Conservation (phyloP, 2,329 filamentous ascomycete species). For the Rhexocercosporidium sp. region DNA sequence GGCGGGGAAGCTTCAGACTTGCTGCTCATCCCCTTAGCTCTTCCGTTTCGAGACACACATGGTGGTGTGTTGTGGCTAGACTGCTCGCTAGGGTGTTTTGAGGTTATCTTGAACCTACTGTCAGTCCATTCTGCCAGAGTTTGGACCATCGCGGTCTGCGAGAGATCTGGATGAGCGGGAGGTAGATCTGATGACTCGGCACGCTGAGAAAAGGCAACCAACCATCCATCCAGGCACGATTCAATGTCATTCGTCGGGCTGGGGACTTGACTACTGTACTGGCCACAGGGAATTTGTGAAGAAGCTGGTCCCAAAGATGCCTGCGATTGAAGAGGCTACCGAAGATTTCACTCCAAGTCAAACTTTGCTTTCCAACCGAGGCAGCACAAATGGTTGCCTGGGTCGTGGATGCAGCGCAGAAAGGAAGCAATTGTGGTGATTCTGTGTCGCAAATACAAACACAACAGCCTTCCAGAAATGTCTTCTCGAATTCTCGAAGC, state of each 20-base stretch:
- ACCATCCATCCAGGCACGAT: not conserved
- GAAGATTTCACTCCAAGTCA: not conserved
- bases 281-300: not conserved
- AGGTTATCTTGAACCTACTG: not conserved
- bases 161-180: not conserved
- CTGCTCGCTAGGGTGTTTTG: conserved; percentile 11
- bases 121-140: not conserved
- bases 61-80: conserved; percentile 24
- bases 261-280: not conserved
- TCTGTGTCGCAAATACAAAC: not conserved
- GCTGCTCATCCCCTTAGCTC: conserved; percentile 25
- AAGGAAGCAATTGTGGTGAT: not conserved
- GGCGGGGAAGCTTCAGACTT: conserved; percentile 27
- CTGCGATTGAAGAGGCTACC: not conserved
- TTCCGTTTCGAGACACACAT: conserved; percentile 31
- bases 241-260: not conserved
- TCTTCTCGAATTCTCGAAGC: not conserved
- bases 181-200: conserved; percentile 2
- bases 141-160: not conserved
- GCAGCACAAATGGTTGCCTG: not conserved
- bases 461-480: conserved; percentile 13
- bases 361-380: not conserved
- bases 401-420: not conserved
- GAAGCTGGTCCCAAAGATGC: not conserved
- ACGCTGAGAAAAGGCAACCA: too few relatives aligned